These are phyloP conservation scores for Pseudovirgaria hyperparasitica DNA, from an alignment of 2,329 filamentous ascomycete genomes.

Conservation along the genomic window DNA sequence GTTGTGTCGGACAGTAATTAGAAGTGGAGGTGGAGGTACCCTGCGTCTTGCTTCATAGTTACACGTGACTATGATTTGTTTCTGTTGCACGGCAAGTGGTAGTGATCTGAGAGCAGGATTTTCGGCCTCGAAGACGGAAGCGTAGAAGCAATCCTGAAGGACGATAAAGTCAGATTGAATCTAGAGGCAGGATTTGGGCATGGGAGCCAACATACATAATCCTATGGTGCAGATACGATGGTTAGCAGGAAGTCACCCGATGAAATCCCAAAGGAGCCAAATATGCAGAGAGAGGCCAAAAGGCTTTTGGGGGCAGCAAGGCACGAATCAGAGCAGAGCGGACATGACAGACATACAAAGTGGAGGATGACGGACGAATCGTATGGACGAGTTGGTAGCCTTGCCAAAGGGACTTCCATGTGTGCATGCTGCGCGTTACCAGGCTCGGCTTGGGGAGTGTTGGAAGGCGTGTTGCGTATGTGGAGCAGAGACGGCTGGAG, in stretches of 20 bases:
- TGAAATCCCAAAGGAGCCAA: too few relatives aligned
- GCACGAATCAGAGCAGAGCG: conserved; percentile 11
- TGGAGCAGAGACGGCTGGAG: too few relatives aligned
- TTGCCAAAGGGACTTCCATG: too few relatives aligned
- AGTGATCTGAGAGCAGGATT: conserved; percentile 58
- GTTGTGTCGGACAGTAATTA: conserved; percentile 1
- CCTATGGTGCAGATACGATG: conserved; percentile 8
- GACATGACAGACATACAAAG: conserved; percentile 46
- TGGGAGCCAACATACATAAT: conserved; percentile 17
- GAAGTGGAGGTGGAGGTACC: conserved; percentile 17
- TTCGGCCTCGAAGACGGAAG: conserved; percentile 75
- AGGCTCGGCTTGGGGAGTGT: too few relatives aligned
- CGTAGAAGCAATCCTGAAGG: conserved; percentile 91
- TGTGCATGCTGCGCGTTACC: too few relatives aligned
- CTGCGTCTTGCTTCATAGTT: conserved; percentile 79
- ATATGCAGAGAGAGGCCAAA: conserved; percentile 6
- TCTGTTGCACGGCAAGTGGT: conserved; percentile 79
- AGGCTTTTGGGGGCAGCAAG: conserved; percentile 7
- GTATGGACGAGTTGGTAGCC: too few relatives aligned
- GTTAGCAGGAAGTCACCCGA: not conserved
- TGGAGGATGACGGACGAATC: conserved; percentile 64
- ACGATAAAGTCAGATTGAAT: conserved; percentile 19
- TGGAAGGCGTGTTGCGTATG: too few relatives aligned
- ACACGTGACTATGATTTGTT: conserved; percentile 57
- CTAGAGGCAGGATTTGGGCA: conserved; percentile 7